Conservation (phyloP, 306 rosid species). For the Sphenostylis stenocarpa region DNA sequence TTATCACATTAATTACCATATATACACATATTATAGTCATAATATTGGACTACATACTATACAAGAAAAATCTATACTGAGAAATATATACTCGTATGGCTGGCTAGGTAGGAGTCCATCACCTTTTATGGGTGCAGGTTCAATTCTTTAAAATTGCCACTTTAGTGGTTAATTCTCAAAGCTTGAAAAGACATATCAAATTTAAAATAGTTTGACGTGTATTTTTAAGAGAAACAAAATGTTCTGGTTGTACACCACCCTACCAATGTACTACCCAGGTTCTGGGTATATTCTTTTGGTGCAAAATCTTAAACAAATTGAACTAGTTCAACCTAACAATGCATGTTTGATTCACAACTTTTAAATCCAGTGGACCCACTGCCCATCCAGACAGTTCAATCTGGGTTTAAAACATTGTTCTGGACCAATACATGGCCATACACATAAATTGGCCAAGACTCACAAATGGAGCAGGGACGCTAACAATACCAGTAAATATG, state of each 20-base stretch:
- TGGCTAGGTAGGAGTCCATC: background rate
- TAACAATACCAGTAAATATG: background rate
- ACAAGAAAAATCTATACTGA: background rate
- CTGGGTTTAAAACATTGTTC: background rate
- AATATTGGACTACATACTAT: background rate
- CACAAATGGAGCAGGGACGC: background rate
- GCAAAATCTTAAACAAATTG: background rate
- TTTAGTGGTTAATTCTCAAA: background rate
- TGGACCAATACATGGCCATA: background rate
- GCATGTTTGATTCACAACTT: background rate
- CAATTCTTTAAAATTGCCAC: background rate
- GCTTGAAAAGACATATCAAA: background rate
- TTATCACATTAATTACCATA: background rate
- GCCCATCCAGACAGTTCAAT: background rate
- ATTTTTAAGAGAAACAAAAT: background rate
- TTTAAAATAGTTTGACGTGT: background rate
- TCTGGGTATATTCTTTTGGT: background rate
- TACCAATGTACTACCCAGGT: slow-evolving; percentile 11
- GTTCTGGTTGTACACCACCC: background rate
- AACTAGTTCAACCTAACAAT: background rate
- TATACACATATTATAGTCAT: background rate
- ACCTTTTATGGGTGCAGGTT: background rate
- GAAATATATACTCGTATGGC: background rate
- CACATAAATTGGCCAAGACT: background rate
- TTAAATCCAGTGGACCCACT: no score